Conservation (phyloP, 805 yeast species). For the Yarrowia phangngaensis region DNA sequence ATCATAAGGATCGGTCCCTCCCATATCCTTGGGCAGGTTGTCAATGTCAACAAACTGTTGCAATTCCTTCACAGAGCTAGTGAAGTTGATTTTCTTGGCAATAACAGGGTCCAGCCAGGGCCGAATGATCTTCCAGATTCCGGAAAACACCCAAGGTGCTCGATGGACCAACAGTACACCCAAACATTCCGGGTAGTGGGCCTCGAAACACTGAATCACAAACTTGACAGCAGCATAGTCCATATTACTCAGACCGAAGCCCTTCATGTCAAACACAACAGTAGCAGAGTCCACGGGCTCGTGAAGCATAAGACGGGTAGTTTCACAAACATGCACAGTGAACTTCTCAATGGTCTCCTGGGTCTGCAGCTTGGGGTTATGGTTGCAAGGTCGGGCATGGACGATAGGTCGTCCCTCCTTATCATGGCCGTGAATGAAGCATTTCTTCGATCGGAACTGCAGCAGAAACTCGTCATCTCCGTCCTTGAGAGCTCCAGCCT, state of each 20-base stretch:
- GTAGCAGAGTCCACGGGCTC: constrained; percentile 79
- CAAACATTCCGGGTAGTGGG: constrained; percentile 79
- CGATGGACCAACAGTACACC: constrained; percentile 69
- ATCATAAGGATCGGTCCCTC: constrained; percentile 56
- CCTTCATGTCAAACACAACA: constrained; percentile 82
- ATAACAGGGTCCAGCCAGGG: constrained; percentile 84
- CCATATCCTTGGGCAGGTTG: constrained; percentile 57
- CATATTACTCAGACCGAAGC: constrained; percentile 85
- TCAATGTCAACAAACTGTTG: constrained; percentile 49
- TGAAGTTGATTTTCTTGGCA: constrained; percentile 73
- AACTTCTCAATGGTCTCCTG: constrained; percentile 69
- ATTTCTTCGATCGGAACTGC: constrained; percentile 66
- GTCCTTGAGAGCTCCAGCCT: constrained; percentile 52
- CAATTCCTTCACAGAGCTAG: constrained; percentile 59
- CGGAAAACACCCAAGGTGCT: constrained; percentile 84
- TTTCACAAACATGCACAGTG: constrained; percentile 74
- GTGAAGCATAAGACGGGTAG: constrained; percentile 66
- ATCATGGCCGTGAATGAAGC: constrained; percentile 75
- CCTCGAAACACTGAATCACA: constrained; percentile 77
- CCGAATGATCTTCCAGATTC: constrained; percentile 80
- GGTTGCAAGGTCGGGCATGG: constrained; percentile 72
- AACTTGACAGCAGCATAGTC: constrained; percentile 91
- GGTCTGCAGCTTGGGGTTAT: constrained; percentile 63
- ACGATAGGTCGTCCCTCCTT: constrained; percentile 72
- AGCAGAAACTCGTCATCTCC: constrained; percentile 45